Evolutionary conservation across 345 rosid species (phyloP).

Genomic region (Populus davidiana): DNA sequence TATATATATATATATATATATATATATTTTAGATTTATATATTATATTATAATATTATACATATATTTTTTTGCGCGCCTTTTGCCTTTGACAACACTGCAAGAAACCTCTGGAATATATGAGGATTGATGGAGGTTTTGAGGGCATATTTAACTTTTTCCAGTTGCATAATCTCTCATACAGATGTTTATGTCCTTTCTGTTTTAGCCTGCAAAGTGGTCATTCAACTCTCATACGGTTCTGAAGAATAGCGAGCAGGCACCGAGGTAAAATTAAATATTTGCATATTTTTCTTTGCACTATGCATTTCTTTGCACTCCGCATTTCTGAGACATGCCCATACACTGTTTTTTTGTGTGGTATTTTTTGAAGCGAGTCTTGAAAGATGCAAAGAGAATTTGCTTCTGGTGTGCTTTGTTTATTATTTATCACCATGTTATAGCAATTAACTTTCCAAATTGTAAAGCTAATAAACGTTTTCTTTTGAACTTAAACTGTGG

Average conservation of each 20-base stretch:
- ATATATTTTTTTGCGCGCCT: too few species aligned
- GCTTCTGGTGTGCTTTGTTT: too few species aligned
- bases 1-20: too few species aligned
- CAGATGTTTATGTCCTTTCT: slow-evolving; percentile 11
- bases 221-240: slow-evolving; percentile 76
- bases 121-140: neutral
- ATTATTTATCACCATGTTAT: too few species aligned
- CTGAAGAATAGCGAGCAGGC: slow-evolving; percentile 83
- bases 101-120: too few species aligned
- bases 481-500: neutral
- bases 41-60: too few species aligned
- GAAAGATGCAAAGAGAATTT: too few species aligned
- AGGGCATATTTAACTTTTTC: neutral
- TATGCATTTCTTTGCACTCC: neutral
- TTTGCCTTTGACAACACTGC: too few species aligned
- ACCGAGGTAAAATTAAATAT: slow-evolving; percentile 52
- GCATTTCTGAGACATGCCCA: neutral
- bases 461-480: too few species aligned
- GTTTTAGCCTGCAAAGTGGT: slow-evolving; percentile 85
- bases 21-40: too few species aligned
- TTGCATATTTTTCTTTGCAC: neutral
- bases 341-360: neutral
- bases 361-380: neutral
- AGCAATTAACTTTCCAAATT: too few species aligned
- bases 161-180: slow-evolving; percentile 11